Evolutionary conservation across 805 yeast genomes (phyloP).

Genomic region (Vanderwaltozyma verrucispora): DNA sequence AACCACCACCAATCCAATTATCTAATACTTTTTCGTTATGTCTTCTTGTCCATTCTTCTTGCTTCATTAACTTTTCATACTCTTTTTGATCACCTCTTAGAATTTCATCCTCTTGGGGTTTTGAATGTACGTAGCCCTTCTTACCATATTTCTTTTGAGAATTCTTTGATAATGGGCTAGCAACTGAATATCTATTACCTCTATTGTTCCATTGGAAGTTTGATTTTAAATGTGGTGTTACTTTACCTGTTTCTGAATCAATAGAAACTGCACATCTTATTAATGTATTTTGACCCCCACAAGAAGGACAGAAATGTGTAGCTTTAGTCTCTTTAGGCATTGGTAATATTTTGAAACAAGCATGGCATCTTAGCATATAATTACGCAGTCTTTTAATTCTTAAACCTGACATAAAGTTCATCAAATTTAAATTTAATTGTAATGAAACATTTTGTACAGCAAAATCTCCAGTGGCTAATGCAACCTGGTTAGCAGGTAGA

Average conservation of each 20-base stretch:
- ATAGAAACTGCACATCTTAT: slow-evolving; percentile 86
- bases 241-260: slow-evolving; percentile 63
- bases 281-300: slow-evolving; percentile 84
- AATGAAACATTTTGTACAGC: slow-evolving; percentile 93
- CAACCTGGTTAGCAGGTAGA: slow-evolving; percentile 48
- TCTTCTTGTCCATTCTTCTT: slow-evolving; percentile 77
- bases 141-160: slow-evolving; percentile 65
- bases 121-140: slow-evolving; percentile 68
- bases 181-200: slow-evolving; percentile 72
- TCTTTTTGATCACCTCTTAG: slow-evolving; percentile 93
- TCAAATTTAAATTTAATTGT: slow-evolving; percentile 79
- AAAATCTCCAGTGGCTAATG: slow-evolving; percentile 90
- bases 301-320: slow-evolving; percentile 83
- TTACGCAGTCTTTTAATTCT: slow-evolving; percentile 78
- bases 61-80: slow-evolving; percentile 76
- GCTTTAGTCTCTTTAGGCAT: slow-evolving; percentile 66
- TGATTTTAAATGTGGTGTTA: slow-evolving; percentile 79
- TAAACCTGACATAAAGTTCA: slow-evolving; percentile 76
- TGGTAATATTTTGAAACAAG: slow-evolving; percentile 79
- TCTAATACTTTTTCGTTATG: slow-evolving; percentile 77
- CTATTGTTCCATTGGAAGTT: slow-evolving; percentile 91
- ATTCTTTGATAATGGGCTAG: slow-evolving; percentile 80
- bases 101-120: slow-evolving; percentile 41
- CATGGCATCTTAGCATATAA: slow-evolving; percentile 95
- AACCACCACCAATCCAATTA: slow-evolving; percentile 84